Evolutionary conservation across 2,329 filamentous ascomycete species (phyloP), one percentile per base, ranked within the genome.

Genomic region (Arthrobotrys sinensis): DNA sequence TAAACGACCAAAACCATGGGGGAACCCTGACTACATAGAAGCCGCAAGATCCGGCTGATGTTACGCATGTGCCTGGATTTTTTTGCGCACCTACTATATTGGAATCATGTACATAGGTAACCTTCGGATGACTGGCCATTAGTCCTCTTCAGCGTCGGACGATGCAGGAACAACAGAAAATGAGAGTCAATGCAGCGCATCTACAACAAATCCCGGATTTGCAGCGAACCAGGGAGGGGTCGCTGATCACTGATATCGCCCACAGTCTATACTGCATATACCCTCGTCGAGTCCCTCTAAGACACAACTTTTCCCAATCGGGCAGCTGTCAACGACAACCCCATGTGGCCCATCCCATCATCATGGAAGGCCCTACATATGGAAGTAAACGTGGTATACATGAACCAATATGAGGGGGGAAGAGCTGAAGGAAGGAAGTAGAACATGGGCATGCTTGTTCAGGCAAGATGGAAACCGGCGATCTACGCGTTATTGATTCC

Each of bases 301-400:
- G 46, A 66, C 63, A 53, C 16, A 53, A 38, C 60, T 38, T 50
- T 12, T 36, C 65, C 55, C 6, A 53, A 69, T 48, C 38, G 60
- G 75, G 75, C 43, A 78, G 53, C 75, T 78, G 62, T 70, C 62
- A 67, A 71, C 28, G 40, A 69, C 12, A 34, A 63, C 50, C 52
- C 60, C 62, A 63, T 71, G 24, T 28, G 24, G 24, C 24, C 24
- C 24, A 28, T 28, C 24, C 24, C 32, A 19, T 24, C 12, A 48
- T 72, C 75, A 66, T 63, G 52, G 52, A 63, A 67, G 66, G 11
- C 19, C 19, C 46, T 6, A n/a, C 40, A 43, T 14, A 45, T 24
- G 21, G 14, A 19, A 11, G 50, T 55, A n/a, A 62, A 64, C 64
- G 24, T 46, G 53, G 71, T 43, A 52, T 40, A 52, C 52, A 53